Base-by-base conservation (phyloP, 1,139 yeast species). In the Pichia sp. region DNA sequence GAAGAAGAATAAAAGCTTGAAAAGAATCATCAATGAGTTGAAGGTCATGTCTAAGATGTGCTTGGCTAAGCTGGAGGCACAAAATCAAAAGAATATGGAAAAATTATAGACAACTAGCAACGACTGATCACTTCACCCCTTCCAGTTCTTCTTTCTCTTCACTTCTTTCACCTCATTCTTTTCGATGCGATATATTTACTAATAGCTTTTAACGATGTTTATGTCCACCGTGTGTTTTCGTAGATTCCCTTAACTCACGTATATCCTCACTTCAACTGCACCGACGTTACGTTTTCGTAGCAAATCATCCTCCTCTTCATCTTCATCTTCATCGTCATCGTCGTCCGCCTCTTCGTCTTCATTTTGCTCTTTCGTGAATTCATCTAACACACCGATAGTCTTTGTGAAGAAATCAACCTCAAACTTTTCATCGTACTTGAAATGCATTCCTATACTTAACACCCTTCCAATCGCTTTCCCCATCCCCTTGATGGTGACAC, bases 381-480 rank as follows among this genome's bases (percentile, higher is more conserved):
- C 86, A 54, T 81, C 91, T 23, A 81, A 51, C 1, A 80, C 85
- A 35, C 72, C 72, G 0, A 76, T 66, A 11, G 75, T 71, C 20
- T 70, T 77, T 1, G 88, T 80, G 22, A 59, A 50, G 1, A 77
- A 52, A 21, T 77, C 82, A 6, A 78, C 71, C 41, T 56, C 63
- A 47, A 66, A 61, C 10, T 64, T 62, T 33, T 63, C 55, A 19
- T 67, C 68, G 27, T 61, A 62, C 44, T 71, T 69, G 51, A 72
- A 78, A 43, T 69, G 65, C 20, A 73, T 52, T 0, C 72, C 85
- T 1, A 79, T 45, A 11, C 72, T 59, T 10, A 77, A 42, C 0
- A 78, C 69, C 49, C 70, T 77, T 32, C 66, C 72, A 6, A 77
- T 71, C 6, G 83, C 69, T 35, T 67, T 69, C 2, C 88, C 88